phyloP scores from a whole-genome alignment of 192 early-diverging fungal genomes.

The Rhizophagus prolifer region DNA sequence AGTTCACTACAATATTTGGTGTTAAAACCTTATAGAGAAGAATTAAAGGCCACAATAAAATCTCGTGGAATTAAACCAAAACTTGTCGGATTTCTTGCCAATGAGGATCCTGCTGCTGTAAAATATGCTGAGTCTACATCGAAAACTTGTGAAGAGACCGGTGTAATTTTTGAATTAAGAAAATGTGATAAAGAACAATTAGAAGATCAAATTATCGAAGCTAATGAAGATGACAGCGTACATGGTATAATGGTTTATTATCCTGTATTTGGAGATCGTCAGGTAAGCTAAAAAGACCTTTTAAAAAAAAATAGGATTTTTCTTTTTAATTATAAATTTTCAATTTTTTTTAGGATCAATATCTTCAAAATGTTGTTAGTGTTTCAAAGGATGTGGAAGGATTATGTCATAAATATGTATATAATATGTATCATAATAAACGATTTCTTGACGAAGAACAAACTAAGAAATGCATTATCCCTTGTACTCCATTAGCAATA shows the following conservation, averaged over 20 bases:
- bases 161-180: constrained; percentile 89
- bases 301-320: neutral
- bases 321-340: constrained; percentile 12
- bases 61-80: constrained; percentile 61
- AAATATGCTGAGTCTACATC: constrained; percentile 97
- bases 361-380: constrained; percentile 89
- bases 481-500: constrained; percentile 96
- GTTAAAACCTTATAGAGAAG: constrained; percentile 42
- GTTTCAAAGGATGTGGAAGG: constrained; percentile 95
- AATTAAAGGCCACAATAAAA: constrained; percentile 65
- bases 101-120: constrained; percentile 85
- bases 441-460: constrained; percentile 81
- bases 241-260: constrained; percentile 99
- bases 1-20: constrained; percentile 5
- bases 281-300: constrained; percentile 47
- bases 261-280: constrained; percentile 91
- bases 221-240: constrained; percentile 81
- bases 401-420: constrained; percentile 89
- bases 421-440: constrained; percentile 97
- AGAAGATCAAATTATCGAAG: constrained; percentile 80
- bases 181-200: constrained; percentile 79
- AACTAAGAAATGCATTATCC: constrained; percentile 93
- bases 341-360: constrained; percentile 66
- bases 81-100: constrained; percentile 94
- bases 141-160: constrained; percentile 88